phyloP scores from a whole-genome alignment of 768 basidiomycete species.

The Boletellus ananas region DNA sequence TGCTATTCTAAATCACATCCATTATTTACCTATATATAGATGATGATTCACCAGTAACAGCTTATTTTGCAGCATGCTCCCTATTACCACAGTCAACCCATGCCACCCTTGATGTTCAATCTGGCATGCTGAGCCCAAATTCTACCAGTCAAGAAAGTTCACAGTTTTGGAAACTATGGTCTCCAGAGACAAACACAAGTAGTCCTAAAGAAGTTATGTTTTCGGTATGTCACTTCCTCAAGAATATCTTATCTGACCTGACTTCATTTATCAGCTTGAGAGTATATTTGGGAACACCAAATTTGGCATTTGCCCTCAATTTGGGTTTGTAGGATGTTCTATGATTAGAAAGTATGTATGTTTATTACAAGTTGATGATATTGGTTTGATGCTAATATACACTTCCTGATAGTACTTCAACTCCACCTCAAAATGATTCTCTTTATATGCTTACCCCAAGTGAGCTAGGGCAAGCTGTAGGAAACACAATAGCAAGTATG shows the following conservation, averaged over 20 bases:
- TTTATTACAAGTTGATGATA: not conserved
- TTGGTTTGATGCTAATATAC: too few species aligned
- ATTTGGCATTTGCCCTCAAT: constrained; percentile 1
- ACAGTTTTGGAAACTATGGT: constrained; percentile 9
- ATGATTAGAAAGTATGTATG: not conserved
- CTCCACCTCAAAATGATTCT: not conserved
- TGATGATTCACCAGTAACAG: not conserved
- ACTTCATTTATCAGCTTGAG: not conserved
- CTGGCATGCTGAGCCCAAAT: not conserved
- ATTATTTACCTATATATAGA: not conserved
- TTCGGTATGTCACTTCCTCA: too few species aligned
- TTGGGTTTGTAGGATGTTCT: not conserved
- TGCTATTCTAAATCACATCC: rapidly evolving
- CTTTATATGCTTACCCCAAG: not conserved
- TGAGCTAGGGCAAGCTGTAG: not conserved
- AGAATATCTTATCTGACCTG: too few species aligned
- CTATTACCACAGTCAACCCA: not conserved
- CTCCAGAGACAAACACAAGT: not conserved
- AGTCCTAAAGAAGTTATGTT: too few species aligned
- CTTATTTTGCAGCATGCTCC: constrained; percentile 9
- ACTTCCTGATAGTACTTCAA: not conserved
- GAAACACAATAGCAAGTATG: not conserved
- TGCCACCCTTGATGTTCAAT: constrained; percentile 4
- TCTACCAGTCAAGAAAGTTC: not conserved
- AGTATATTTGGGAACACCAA: rapidly evolving